Evolutionary conservation across 73 alveolate genomes (phyloP), one percentile per base, ranked within the genome.

Genomic region (Paramecium caudatum): DNA sequence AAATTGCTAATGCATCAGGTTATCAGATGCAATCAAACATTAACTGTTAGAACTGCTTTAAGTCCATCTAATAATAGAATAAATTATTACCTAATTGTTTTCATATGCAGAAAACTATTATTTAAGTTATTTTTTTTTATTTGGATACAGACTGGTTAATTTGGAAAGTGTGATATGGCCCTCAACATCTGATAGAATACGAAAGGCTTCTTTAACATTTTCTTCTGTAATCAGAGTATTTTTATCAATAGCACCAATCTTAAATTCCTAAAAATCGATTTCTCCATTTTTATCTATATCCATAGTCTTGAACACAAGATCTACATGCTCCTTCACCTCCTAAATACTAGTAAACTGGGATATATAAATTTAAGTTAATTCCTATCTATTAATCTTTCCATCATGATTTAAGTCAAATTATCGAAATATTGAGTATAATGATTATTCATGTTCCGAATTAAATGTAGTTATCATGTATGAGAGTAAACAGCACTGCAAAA

Each of bases 231-330:
- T 55, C 30, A 55, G 5, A 2, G 80, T 55, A 0, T 55, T 43
- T 65, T 36, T 65, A 65, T 65, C 15, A 8, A 65, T 65, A 10
- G 15, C 49, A 7, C 36, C 83, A 32, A 65, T 65, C n/a, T 32
- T 17, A 9, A 65, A 65, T 12, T 65, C 83, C 15, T 65, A 65
- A 43, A 65, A 65, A 65, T 65, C 83, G 8, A 65, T 65, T 65
- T 65, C 49, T 4, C 83, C 83, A 65, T 65, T 65, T 65, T 65
- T 65, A 65, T 65, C 39, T 0, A 65, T 27, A 65, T 65, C 55
- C 13, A 32, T 65, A 4, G 33, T 27, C 34, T 65, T n/a, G 34
- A 65, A 55, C 0, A 55, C 80, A 5, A 17, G 46, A 55, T 55
- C 80, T 21, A 55, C 80, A 55, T 55, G 80, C 12, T 55, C 80